Evolutionary conservation across 2,329 filamentous ascomycete species (phyloP), one percentile per base, ranked within the genome.

Genomic region (Cordyceps militaris): DNA sequence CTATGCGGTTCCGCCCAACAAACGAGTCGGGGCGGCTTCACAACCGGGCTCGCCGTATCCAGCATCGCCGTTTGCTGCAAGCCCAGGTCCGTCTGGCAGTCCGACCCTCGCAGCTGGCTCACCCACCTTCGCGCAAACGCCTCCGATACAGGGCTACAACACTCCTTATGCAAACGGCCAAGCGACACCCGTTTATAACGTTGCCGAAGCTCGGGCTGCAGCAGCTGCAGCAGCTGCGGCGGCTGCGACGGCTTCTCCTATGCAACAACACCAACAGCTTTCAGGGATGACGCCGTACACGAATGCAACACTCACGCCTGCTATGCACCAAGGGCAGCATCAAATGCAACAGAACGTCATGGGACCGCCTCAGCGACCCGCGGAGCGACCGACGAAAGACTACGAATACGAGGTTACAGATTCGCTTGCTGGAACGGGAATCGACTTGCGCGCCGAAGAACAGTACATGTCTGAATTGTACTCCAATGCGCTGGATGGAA

Each of bases 381-480:
- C 78, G 19, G 87, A 88, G 58, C 78, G 79, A 62, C 81, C 84
- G 44, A 79, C 81, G 13, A 90, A 85, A 62, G 79, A 80, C 56
- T 77, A 79, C 57, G 76, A 82, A 58, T 84, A 92, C 65, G 90
- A 96, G 66, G 81, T 92, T 47, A 89, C 87, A 63, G 92, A 97
- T 73, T 88, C 91, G 52, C 73, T 96, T 56, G 86, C 87, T 19
- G 89, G 88, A 19, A 93, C 91, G 16, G 91, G 91, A 51, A 91
- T 97, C 62, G 89, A 96, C 74, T 73, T 96, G 48, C 85, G 87
- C 59, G 91, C 91, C 62, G 92, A 96, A 70, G 90, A 95, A 67
- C 89, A 91, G 64, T 89, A 85, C 63, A 79, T 94, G 70, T 86
- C 89, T 46, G 85, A 84, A 59, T 77, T 84, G 58, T 87, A 85